These are phyloP conservation scores for Aspergillus brasiliensis DNA, from an alignment of 2,329 filamentous ascomycete species.

Conservation along the genomic window DNA sequence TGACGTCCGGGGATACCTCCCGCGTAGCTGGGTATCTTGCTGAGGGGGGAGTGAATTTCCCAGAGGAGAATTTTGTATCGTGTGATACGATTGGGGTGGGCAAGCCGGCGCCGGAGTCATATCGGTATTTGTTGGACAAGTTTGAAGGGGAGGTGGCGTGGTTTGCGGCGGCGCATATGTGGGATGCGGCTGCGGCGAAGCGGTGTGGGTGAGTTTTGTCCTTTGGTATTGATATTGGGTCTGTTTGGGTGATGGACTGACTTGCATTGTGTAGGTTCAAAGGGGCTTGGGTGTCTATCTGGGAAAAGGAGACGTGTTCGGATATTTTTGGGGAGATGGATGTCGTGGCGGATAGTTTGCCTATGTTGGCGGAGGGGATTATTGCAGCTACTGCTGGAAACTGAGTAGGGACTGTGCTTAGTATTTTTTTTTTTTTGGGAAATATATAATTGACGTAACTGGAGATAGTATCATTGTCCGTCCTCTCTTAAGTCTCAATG, in stretches of 20 bases:
- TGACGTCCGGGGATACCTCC: background rate
- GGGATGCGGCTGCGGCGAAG: background rate
- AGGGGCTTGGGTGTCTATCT: background rate
- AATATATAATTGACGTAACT: too few species aligned
- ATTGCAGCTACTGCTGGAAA: background rate
- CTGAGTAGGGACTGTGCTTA: too few species aligned
- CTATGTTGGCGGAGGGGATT: background rate
- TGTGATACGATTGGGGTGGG: background rate
- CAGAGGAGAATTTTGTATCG: background rate
- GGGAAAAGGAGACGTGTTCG: background rate
- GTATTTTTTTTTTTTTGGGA: too few species aligned
- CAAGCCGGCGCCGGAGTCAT: background rate
- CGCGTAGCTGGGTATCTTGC: background rate
- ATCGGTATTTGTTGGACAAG: background rate
- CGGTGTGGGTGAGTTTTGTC: background rate
- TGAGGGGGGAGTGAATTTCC: background rate
- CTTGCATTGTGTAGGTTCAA: background rate
- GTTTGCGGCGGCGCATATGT: background rate
- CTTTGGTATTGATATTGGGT: background rate
- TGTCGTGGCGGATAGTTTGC: background rate
- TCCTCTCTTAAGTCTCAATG: too few species aligned
- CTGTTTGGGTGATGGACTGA: background rate
- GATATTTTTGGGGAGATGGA: background rate
- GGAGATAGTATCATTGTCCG: too few species aligned
- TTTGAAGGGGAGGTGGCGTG: background rate